Evolutionary conservation across 768 basidiomycete species (phyloP).

Genomic region (Hericium rajendrae): DNA sequence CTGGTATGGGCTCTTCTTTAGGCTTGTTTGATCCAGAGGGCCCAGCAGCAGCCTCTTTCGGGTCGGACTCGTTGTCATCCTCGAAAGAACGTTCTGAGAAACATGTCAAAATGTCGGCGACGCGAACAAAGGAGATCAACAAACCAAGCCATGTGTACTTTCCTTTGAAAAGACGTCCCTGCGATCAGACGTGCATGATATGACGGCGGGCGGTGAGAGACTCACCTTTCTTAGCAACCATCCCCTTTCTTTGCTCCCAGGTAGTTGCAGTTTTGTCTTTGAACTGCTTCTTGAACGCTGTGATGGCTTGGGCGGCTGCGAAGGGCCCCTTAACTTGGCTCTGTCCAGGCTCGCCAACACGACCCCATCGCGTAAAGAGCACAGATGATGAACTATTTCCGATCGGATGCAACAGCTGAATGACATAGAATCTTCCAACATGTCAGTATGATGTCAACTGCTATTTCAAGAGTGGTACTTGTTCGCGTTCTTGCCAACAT

Average conservation of each 20-base stretch:
- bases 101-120: not conserved
- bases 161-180: slow-evolving; percentile 23
- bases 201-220: not conserved
- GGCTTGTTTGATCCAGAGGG: slow-evolving; percentile 5
- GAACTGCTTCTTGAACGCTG: slow-evolving; percentile 55
- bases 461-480: slow-evolving; percentile 27
- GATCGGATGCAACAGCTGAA: slow-evolving; percentile 45
- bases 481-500: slow-evolving; percentile 39
- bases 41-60: slow-evolving; percentile 15
- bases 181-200: not conserved
- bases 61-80: slow-evolving; percentile 33
- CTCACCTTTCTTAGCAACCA: slow-evolving; percentile 41
- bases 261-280: slow-evolving; percentile 37
- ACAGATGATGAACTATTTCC: slow-evolving; percentile 26
- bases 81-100: slow-evolving; percentile 41
- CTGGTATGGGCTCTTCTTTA: slow-evolving; percentile 32
- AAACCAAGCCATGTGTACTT: slow-evolving; percentile 55
- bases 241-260: slow-evolving; percentile 43
- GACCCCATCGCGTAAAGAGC: slow-evolving; percentile 51
- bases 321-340: slow-evolving; percentile 46
- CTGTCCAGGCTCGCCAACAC: slow-evolving; percentile 48
- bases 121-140: slow-evolving; percentile 2
- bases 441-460: not conserved
- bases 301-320: slow-evolving; percentile 26
- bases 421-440: slow-evolving; percentile 41